A percentile compares a stretch with the other conserved stretches of the same genome.
phyloP scores from a whole-genome alignment of 2,329 filamentous ascomycete species.

The Rachicladosporium sp. region DNA sequence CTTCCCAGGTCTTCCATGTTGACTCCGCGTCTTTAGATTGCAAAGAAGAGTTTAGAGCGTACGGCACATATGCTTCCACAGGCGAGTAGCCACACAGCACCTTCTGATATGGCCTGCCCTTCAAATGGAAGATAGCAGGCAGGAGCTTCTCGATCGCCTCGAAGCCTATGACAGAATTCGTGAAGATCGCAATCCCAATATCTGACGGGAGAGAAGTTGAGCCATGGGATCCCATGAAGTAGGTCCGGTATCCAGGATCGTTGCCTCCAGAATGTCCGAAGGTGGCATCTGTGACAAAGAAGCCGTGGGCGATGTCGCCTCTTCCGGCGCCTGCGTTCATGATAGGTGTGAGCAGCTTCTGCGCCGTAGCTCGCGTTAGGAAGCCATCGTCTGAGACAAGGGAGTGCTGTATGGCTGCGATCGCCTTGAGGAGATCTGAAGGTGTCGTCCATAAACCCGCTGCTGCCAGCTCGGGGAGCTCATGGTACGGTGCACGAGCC shows the following conservation, averaged over 20 bases:
- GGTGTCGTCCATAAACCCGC: conserved; percentile 19
- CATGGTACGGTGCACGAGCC: conserved; percentile 2
- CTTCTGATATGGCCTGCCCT: background rate
- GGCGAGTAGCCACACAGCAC: too few relatives aligned
- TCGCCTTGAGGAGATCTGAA: conserved; percentile 13
- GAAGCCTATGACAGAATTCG: background rate
- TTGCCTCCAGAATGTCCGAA: conserved; percentile 15
- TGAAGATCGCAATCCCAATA: conserved; percentile 1
- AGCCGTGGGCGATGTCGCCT: conserved; percentile 10
- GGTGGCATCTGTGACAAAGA: conserved; percentile 7
- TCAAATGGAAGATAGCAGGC: background rate
- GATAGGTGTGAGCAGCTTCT: conserved; percentile 11
- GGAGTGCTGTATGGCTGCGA: conserved; percentile 12
- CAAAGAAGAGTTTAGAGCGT: too few relatives aligned
- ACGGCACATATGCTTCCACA: too few relatives aligned
- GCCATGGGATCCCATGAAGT: conserved; percentile 6
- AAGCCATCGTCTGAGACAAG: too few relatives aligned
- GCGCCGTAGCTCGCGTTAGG: too few relatives aligned
- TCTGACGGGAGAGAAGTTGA: conserved; percentile 1
- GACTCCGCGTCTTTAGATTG: too few relatives aligned
- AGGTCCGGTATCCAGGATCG: conserved; percentile 13
- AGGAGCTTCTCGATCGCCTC: background rate
- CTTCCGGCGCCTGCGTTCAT: background rate
- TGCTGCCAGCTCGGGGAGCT: conserved; percentile 15
- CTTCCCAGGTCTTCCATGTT: too few relatives aligned